Percentiles rank a stretch among this genome's conserved stretches.
Conservation (phyloP, 768 basidiomycete species). For the Naganishia randhawae region DNA sequence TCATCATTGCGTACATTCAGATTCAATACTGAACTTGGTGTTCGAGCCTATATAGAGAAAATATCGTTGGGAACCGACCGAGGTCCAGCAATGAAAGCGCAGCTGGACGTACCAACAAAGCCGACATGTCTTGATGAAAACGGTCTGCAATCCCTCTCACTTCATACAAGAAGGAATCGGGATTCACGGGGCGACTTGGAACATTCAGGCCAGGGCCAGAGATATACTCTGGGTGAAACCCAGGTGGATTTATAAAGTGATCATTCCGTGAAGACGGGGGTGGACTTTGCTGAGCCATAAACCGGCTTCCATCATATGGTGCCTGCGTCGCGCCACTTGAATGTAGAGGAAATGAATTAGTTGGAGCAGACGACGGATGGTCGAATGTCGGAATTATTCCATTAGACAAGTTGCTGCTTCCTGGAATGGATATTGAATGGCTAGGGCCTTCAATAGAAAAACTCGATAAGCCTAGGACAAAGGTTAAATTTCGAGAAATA, state of each 20-base stretch:
- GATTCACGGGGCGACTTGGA: neutral
- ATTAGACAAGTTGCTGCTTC: neutral
- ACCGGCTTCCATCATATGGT: constrained; percentile 14
- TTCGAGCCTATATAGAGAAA: neutral
- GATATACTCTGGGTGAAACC: constrained; percentile 6
- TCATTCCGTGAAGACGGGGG: constrained; percentile 15
- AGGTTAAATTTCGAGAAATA: neutral
- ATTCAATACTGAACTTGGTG: constrained; percentile 6
- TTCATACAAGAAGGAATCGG: constrained; percentile 10
- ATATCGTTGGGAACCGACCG: neutral
- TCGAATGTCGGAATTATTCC: neutral
- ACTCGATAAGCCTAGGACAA: neutral
- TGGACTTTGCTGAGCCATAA: constrained; percentile 9
- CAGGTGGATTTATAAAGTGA: constrained; percentile 3
- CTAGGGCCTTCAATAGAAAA: neutral
- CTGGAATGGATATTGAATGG: constrained; percentile 15
- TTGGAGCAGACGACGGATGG: neutral
- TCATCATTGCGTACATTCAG: neutral
- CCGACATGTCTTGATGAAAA: constrained; percentile 13
- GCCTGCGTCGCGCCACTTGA: neutral
- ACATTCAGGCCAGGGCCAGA: neutral
- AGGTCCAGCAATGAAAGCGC: neutral
- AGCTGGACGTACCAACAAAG: neutral
- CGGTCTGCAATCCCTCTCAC: constrained; percentile 15
- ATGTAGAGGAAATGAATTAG: constrained; percentile 7